phyloP scores from a whole-genome alignment of 768 basidiomycete genomes.

The Lactarius vividus region DNA sequence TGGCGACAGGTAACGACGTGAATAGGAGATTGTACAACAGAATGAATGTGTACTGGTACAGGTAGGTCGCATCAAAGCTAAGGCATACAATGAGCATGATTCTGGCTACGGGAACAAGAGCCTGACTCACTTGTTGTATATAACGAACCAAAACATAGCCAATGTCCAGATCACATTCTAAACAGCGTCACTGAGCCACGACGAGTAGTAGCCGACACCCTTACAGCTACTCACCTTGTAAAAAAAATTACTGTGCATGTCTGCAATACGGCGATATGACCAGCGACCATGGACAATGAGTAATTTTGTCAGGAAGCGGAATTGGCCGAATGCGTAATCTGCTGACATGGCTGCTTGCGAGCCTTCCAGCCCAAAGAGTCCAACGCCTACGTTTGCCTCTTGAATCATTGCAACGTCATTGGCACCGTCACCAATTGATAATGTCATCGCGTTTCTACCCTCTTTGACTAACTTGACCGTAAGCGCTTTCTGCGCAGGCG shows the following conservation, averaged over 20 bases:
- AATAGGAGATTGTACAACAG: slow-evolving; percentile 89
- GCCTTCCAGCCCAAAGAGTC: slow-evolving; percentile 89
- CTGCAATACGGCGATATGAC: slow-evolving; percentile 94
- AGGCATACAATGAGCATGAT: slow-evolving; percentile 27
- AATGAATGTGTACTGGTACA: slow-evolving; percentile 94
- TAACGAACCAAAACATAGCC: slow-evolving; percentile 91
- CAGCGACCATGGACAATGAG: slow-evolving; percentile 93
- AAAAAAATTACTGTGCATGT: slow-evolving; percentile 98
- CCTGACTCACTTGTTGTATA: slow-evolving; percentile 71
- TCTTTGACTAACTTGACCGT: slow-evolving; percentile 96
- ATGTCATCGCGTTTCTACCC: slow-evolving; percentile 91
- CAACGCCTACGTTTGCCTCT: slow-evolving; percentile 97
- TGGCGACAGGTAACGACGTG: slow-evolving; percentile 89
- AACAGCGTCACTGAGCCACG: slow-evolving; percentile 22
- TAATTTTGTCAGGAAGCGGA: slow-evolving; percentile 88
- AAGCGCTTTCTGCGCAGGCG: slow-evolving; percentile 96
- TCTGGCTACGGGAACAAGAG: slow-evolving; percentile 2
- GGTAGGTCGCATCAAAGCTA: slow-evolving; percentile 91
- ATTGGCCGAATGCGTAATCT: slow-evolving; percentile 97
- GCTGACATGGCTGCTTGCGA: slow-evolving; percentile 99
- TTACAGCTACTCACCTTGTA: slow-evolving; percentile 69
- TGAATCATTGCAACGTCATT: slow-evolving; percentile 99
- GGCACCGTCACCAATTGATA: slow-evolving; percentile 95
- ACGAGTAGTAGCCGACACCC: neutral
- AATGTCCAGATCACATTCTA: slow-evolving; percentile 93